These are phyloP conservation scores for Fusarium nisikadoi DNA, from an alignment of 2,329 filamentous ascomycete genomes.

Conservation along the genomic window DNA sequence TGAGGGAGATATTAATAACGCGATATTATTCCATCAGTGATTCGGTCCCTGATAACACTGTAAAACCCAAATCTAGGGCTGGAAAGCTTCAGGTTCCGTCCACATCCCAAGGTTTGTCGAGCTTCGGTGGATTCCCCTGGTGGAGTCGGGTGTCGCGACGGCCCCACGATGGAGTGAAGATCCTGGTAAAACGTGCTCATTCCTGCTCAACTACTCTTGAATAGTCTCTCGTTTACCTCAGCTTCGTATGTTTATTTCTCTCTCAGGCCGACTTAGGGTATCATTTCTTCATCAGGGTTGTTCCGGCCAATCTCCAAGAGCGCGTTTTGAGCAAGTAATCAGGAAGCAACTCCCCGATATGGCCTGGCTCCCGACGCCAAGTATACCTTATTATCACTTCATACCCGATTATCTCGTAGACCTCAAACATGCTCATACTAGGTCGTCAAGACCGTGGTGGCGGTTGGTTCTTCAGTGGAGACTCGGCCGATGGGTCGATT, in stretches of 20 bases:
- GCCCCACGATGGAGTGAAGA: conserved; percentile 19
- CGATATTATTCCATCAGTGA: conserved; percentile 6
- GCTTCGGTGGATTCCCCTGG: conserved; percentile 7
- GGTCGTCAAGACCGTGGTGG: neutral
- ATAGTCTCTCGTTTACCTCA: conserved; percentile 2
- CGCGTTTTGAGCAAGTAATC: conserved; percentile 39
- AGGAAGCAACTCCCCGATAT: conserved; percentile 35
- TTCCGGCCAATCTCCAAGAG: conserved; percentile 13
- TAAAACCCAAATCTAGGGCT: neutral
- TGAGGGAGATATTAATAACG: conserved; percentile 18
- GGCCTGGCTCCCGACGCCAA: conserved; percentile 39
- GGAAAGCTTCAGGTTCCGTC: conserved; percentile 12
- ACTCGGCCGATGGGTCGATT: conserved; percentile 21
- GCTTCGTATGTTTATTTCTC: neutral
- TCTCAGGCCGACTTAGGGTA: neutral
- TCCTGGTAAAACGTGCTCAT: conserved; percentile 52
- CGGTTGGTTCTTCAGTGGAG: conserved; percentile 25
- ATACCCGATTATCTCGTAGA: conserved; percentile 7
- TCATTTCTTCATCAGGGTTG: conserved; percentile 21
- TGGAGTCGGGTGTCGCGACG: conserved; percentile 9
- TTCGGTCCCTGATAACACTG: neutral
- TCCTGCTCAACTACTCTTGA: conserved; percentile 47
- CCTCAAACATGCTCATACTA: conserved; percentile 32
- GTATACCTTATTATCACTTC: conserved; percentile 2
- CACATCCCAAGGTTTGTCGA: conserved; percentile 10